phyloP scores from a whole-genome alignment of 2,329 filamentous ascomycete genomes.

The Hypomyces rosellus region DNA sequence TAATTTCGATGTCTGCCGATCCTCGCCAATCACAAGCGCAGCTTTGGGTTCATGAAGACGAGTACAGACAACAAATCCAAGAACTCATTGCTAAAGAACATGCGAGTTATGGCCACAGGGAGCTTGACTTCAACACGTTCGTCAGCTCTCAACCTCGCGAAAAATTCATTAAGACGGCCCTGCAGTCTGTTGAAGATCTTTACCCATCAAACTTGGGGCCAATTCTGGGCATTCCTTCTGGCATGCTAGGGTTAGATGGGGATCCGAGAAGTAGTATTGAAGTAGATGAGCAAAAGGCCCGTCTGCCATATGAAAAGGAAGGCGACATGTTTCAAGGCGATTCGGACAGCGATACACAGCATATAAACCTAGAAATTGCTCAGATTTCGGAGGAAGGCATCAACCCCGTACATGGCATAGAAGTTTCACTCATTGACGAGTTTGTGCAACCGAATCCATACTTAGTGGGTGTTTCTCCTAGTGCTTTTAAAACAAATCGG shows the following conservation, averaged over 20 bases:
- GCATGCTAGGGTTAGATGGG: constrained; percentile 32
- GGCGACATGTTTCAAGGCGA: constrained; percentile 44
- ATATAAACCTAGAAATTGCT: background rate
- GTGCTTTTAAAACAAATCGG: constrained; percentile 33
- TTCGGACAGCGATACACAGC: constrained; percentile 38
- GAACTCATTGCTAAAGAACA: constrained; percentile 61
- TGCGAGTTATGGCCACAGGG: constrained; percentile 30
- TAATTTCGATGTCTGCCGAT: constrained; percentile 87
- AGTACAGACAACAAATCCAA: constrained; percentile 62
- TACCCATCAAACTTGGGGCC: constrained; percentile 60
- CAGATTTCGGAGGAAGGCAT: background rate
- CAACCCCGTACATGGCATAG: background rate
- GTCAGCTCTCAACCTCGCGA: constrained; percentile 48
- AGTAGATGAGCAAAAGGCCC: constrained; percentile 58
- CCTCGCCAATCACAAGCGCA: constrained; percentile 62
- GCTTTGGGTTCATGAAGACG: constrained; percentile 91
- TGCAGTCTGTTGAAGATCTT: constrained; percentile 83
- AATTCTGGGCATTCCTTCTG: constrained; percentile 36
- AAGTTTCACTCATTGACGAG: background rate
- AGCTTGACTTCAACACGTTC: constrained; percentile 60
- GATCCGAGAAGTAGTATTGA: constrained; percentile 43
- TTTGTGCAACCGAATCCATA: background rate
- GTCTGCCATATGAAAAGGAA: constrained; percentile 39
- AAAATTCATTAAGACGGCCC: constrained; percentile 61
- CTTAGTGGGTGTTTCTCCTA: constrained; percentile 34